Conservation (phyloP, 805 yeast genomes). For the Ogataea siamensis region DNA sequence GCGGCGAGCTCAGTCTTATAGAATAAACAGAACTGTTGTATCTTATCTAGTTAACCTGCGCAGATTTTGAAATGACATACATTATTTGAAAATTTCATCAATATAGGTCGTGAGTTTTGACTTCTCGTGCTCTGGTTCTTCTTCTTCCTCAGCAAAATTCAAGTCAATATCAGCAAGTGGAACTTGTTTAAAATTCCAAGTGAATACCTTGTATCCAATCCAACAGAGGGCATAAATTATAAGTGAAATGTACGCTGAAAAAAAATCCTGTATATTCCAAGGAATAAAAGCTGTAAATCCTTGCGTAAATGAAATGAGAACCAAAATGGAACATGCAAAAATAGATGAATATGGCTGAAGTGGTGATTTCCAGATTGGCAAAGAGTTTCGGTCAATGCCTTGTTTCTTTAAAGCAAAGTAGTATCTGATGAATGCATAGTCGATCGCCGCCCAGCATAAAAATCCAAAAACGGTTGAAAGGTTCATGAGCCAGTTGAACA, state of each 20-base stretch:
- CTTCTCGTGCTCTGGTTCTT: no score
- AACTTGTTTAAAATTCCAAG: conserved; percentile 45
- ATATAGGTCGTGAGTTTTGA: no score
- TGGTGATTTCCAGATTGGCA: conserved; percentile 67
- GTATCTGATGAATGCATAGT: conserved; percentile 64
- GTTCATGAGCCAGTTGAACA: conserved; percentile 70
- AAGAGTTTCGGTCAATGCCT: conserved; percentile 61
- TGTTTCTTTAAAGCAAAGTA: conserved; percentile 62
- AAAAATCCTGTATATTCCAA: conserved; percentile 54
- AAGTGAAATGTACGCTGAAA: conserved; percentile 70
- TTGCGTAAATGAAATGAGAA: conserved; percentile 62
- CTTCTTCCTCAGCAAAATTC: conserved; percentile 33
- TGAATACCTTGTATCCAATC: conserved; percentile 43
- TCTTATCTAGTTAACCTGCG: no score
- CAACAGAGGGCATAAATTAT: conserved; percentile 56
- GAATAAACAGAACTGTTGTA: no score
- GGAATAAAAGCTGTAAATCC: conserved; percentile 66
- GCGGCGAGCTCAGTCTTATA: no score
- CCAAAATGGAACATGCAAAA: conserved; percentile 55
- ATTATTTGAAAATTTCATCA: no score
- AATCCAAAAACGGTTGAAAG: conserved; percentile 75
- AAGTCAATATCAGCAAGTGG: conserved; percentile 59
- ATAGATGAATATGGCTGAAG: conserved; percentile 67
- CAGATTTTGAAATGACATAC: no score
- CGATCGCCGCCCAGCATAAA: conserved; percentile 68